Conservation (phyloP, 306 rosid species). For the Castanea sativa region DNA sequence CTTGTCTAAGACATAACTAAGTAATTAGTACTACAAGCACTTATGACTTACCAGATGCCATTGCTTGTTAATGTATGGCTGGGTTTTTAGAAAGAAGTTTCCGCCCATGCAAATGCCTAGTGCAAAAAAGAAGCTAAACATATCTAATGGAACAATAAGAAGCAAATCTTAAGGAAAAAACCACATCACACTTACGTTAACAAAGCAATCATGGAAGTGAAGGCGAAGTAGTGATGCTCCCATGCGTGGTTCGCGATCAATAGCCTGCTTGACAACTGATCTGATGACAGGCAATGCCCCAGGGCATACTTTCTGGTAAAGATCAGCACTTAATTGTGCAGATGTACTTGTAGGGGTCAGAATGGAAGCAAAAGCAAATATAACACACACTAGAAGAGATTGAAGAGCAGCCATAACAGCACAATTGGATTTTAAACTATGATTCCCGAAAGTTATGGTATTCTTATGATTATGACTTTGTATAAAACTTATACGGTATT, state of each 20-base stretch:
- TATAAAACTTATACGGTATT: too few species aligned
- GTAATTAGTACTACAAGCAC: too few species aligned
- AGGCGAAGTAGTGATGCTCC: conserved; percentile 49
- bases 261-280: conserved; percentile 22
- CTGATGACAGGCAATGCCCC: conserved; percentile 30
- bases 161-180: background rate
- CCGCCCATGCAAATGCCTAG: too few species aligned
- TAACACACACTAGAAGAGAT: background rate
- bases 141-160: too few species aligned
- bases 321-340: background rate
- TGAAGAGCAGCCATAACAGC: conserved; percentile 12
- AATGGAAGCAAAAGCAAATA: background rate
- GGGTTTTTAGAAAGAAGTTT: too few species aligned
- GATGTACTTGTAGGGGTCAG: conserved; percentile 1
- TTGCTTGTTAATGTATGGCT: too few species aligned
- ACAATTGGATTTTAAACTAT: too few species aligned
- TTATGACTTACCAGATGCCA: too few species aligned
- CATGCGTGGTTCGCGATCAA: conserved; percentile 21
- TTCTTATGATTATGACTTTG: too few species aligned
- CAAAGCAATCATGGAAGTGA: conserved; percentile 55
- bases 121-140: too few species aligned
- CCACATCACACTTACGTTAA: conserved; percentile 32
- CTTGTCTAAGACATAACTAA: too few species aligned
- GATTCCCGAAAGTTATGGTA: too few species aligned
- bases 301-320: conserved; percentile 28